These are phyloP conservation scores for Ogataea minuta DNA, from an alignment of 805 yeast genomes.

Conservation along the genomic window DNA sequence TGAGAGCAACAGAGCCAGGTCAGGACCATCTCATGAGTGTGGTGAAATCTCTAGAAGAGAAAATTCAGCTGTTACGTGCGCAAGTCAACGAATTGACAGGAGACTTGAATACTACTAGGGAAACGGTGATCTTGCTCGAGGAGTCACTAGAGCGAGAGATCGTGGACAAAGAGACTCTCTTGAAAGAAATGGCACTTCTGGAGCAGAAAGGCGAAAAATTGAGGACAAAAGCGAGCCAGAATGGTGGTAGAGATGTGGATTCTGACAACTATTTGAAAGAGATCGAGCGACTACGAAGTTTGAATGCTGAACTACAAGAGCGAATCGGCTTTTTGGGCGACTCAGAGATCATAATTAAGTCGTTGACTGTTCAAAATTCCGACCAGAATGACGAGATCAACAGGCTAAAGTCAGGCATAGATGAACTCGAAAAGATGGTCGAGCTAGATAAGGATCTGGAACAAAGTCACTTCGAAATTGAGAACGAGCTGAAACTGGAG, in stretches of 20 bases:
- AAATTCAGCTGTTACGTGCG: constrained; percentile 36
- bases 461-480: constrained; percentile 41
- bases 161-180: constrained; percentile 46
- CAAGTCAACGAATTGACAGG: constrained; percentile 31
- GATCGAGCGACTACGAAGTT: constrained; percentile 7
- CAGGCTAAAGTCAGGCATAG: constrained; percentile 36
- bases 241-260: constrained; percentile 3
- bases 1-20: constrained; percentile 10
- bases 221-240: constrained; percentile 25
- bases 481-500: constrained; percentile 41
- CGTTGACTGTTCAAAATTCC: constrained; percentile 36
- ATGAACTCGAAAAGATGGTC: constrained; percentile 49
- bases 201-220: constrained; percentile 15
- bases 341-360: constrained; percentile 34
- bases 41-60: constrained; percentile 38
- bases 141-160: constrained; percentile 34
- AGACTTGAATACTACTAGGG: constrained; percentile 25
- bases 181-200: constrained; percentile 28
- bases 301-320: constrained; percentile 27
- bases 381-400: constrained; percentile 36
- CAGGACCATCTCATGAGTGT: background rate
- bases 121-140: constrained; percentile 17
- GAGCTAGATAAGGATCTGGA: constrained; percentile 51
- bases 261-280: constrained; percentile 2
- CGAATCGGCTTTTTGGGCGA: constrained; percentile 30